Evolutionary conservation across 2,329 filamentous ascomycete species (phyloP).

Genomic region (Apiospora malaysiana): DNA sequence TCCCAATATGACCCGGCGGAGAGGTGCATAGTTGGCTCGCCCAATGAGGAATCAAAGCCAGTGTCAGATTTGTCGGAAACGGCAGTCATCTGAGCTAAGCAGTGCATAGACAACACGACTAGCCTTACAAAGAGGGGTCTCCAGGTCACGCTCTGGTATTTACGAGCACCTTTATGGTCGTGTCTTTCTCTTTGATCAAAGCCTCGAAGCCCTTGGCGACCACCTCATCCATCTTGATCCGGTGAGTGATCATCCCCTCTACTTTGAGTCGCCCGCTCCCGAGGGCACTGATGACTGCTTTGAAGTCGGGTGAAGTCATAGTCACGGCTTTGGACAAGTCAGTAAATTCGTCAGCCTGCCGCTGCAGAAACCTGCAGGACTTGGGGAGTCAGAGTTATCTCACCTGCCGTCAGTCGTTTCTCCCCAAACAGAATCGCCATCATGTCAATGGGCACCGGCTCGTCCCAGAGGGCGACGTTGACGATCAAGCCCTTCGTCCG

Average conservation of each 20-base stretch:
- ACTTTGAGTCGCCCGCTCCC: constrained; percentile 55
- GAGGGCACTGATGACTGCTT: constrained; percentile 61
- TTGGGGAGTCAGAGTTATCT: constrained; percentile 12
- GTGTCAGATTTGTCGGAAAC: too few species aligned
- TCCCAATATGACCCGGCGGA: too few species aligned
- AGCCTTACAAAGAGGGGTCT: too few species aligned
- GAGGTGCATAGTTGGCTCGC: too few species aligned
- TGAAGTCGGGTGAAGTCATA: constrained; percentile 52
- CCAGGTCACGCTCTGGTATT: constrained; percentile 36
- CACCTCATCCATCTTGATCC: constrained; percentile 59
- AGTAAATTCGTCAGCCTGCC: not conserved
- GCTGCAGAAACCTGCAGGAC: not conserved
- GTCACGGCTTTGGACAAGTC: constrained; percentile 37
- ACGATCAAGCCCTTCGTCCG: constrained; percentile 62
- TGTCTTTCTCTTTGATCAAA: constrained; percentile 64
- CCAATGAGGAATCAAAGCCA: too few species aligned
- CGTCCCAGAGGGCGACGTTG: constrained; percentile 71
- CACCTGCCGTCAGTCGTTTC: constrained; percentile 52
- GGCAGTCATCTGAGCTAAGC: not conserved
- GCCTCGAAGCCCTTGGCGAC: constrained; percentile 63
- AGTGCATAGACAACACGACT: not conserved
- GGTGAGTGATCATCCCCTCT: constrained; percentile 65
- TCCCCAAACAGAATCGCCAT: constrained; percentile 61
- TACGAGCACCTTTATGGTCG: constrained; percentile 68
- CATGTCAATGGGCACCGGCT: constrained; percentile 55